These are phyloP conservation scores for Hanseniaspora pseudoguilliermondii DNA, from an alignment of 805 yeast genomes.

Conservation along the genomic window DNA sequence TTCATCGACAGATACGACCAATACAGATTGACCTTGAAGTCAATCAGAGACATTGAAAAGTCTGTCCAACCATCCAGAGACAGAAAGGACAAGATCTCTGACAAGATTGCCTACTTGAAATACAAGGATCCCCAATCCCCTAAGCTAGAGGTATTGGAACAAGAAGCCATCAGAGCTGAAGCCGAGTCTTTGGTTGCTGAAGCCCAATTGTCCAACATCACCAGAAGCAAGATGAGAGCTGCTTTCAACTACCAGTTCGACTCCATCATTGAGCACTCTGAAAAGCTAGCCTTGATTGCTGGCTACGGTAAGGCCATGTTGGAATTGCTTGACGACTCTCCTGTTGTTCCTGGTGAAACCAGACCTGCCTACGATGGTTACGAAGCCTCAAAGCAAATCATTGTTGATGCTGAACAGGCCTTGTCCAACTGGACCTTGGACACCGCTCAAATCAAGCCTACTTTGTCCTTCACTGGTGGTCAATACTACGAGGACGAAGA, in stretches of 20 bases:
- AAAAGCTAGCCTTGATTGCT: conserved; percentile 92
- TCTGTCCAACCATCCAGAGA: conserved; percentile 97
- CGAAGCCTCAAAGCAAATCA: conserved; percentile 95
- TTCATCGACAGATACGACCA: conserved; percentile 97
- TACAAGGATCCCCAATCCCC: conserved; percentile 98
- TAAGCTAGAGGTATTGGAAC: conserved; percentile 88
- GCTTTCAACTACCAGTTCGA: conserved; percentile 95
- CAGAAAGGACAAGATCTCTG: conserved; percentile 94
- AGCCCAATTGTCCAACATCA: conserved; percentile 95
- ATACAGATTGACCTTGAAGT: conserved; percentile 89
- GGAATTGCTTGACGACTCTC: conserved; percentile 90
- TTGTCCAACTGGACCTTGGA: conserved; percentile 94
- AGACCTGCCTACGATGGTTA: conserved; percentile 97
- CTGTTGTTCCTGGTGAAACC: conserved; percentile 98
- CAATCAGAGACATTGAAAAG: conserved; percentile 91
- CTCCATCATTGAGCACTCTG: conserved; percentile 86
- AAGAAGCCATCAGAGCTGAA: conserved; percentile 97
- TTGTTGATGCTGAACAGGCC: conserved; percentile 91
- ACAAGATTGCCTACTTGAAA: conserved; percentile 92
- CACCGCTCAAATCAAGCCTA: conserved; percentile 86
- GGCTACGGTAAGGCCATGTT: conserved; percentile 96
- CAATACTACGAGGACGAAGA: conserved; percentile 59
- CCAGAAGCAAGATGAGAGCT: conserved; percentile 95
- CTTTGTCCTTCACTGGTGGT: conserved; percentile 71
- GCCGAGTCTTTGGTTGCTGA: conserved; percentile 98